Evolutionary conservation across 2,329 filamentous ascomycete species (phyloP).

Genomic region (Nothophoma quercina): DNA sequence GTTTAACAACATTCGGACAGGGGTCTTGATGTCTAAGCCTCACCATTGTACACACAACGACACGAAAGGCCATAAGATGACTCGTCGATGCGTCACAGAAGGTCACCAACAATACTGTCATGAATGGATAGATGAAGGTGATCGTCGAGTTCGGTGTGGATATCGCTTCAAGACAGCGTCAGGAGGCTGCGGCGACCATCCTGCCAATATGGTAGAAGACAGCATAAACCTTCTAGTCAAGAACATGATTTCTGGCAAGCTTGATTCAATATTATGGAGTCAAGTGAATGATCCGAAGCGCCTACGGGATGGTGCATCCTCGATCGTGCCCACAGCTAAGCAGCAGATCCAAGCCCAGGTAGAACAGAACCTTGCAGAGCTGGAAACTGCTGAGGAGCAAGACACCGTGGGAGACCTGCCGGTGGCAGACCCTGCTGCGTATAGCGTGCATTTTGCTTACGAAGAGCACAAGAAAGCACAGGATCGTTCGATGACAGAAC

Average conservation of each 20-base stretch:
- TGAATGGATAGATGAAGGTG: background rate
- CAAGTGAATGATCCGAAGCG: background rate
- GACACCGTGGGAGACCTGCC: background rate
- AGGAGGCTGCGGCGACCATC: background rate
- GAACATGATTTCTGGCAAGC: background rate
- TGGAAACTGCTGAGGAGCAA: background rate
- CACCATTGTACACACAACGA: slow-evolving; percentile 2
- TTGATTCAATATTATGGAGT: background rate
- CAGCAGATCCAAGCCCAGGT: background rate
- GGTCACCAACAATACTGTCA: slow-evolving; percentile 1
- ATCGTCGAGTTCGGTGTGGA: background rate
- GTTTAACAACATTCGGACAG: slow-evolving; percentile 1
- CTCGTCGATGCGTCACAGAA: background rate
- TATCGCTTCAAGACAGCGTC: background rate
- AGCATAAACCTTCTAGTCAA: slow-evolving; percentile 1
- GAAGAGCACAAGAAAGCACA: background rate
- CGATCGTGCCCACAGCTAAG: background rate
- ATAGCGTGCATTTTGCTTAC: background rate
- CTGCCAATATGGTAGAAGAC: background rate
- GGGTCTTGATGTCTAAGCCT: background rate
- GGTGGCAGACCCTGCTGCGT: background rate
- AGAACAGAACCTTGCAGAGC: background rate
- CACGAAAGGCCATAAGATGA: background rate
- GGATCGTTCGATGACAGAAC: background rate
- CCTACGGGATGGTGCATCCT: too few species aligned